Percentiles rank a stretch among this genome's conserved stretches.
phyloP scores from a whole-genome alignment of 371 early-diverging fungal species.

The Rhizopus sp. region DNA sequence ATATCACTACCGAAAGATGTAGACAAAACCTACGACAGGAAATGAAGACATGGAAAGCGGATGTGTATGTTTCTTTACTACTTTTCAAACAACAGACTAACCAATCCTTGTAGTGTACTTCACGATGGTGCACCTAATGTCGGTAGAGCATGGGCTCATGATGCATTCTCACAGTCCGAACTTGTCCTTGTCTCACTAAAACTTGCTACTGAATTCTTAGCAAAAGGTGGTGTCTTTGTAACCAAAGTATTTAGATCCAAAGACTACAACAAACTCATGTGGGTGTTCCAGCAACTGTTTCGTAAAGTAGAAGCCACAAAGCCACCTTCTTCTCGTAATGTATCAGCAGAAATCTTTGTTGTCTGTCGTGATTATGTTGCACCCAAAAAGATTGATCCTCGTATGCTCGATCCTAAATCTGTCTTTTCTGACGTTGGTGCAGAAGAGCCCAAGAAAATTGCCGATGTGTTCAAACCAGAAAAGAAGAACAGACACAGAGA shows the following conservation, averaged over 20 bases:
- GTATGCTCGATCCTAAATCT: slow-evolving; percentile 91
- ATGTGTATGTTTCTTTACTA: slow-evolving; percentile 71
- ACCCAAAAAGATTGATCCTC: slow-evolving; percentile 95
- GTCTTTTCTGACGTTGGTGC: slow-evolving; percentile 92
- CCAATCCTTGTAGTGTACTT: slow-evolving; percentile 66
- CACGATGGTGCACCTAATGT: slow-evolving; percentile 99
- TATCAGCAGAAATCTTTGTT: slow-evolving; percentile 99
- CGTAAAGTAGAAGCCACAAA: slow-evolving; percentile 98
- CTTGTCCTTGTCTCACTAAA: slow-evolving; percentile 95
- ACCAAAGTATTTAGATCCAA: slow-evolving; percentile 99
- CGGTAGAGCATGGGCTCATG: slow-evolving; percentile 97
- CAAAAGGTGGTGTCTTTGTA: slow-evolving; percentile 97
- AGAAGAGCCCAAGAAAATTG: slow-evolving; percentile 47
- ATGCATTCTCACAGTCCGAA: slow-evolving; percentile 98
- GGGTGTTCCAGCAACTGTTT: slow-evolving; percentile 99
- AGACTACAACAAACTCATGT: slow-evolving; percentile 98
- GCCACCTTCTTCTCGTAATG: slow-evolving; percentile 98
- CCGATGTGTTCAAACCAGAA: slow-evolving; percentile 81
- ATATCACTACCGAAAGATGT: slow-evolving; percentile 98
- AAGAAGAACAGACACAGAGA: slow-evolving; percentile 90
- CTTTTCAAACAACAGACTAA: background rate
- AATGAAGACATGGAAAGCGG: slow-evolving; percentile 98
- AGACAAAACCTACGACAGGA: slow-evolving; percentile 80
- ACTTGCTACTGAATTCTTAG: slow-evolving; percentile 95
- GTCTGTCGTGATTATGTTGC: slow-evolving; percentile 95